Evolutionary conservation across 768 basidiomycete genomes (phyloP).

Genomic region (Polyporus arcularius): DNA sequence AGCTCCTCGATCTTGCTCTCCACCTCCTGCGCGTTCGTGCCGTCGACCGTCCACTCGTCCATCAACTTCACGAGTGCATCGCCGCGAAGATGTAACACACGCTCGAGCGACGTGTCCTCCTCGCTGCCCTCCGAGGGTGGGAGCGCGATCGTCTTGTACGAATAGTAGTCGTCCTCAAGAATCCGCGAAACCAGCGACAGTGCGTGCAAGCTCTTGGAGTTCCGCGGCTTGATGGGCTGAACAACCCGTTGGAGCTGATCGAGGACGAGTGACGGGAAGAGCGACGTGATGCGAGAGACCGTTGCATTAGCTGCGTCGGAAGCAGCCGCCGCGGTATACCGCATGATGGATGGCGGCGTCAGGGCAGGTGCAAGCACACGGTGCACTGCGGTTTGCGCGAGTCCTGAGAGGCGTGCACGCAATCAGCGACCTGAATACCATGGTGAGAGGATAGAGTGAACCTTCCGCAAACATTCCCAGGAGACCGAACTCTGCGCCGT

Average conservation of each 20-base stretch:
- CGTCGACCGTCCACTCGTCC: conserved; percentile 21
- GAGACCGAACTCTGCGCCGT: conserved; percentile 60
- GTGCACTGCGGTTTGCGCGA: conserved; percentile 23
- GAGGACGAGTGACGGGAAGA: conserved; percentile 13
- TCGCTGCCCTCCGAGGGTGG: conserved; percentile 7
- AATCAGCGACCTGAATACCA: not conserved
- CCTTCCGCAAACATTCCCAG: conserved; percentile 64
- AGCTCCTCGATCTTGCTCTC: conserved; percentile 64
- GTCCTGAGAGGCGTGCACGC: conserved; percentile 2
- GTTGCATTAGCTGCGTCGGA: conserved; percentile 4
- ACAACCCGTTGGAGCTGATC: not conserved
- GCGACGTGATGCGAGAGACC: conserved; percentile 4
- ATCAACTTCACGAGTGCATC: conserved; percentile 9
- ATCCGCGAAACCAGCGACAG: conserved; percentile 17
- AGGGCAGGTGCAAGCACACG: conserved; percentile 3
- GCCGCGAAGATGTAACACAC: conserved; percentile 11
- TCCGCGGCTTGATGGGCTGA: not conserved
- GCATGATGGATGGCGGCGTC: conserved; percentile 9
- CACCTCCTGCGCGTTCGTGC: conserved; percentile 31
- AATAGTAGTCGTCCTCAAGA: conserved; percentile 17
- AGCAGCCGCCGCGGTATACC: conserved; percentile 41
- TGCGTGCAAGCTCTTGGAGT: conserved; percentile 9
- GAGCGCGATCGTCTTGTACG: conserved; percentile 12
- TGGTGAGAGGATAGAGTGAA: conserved; percentile 17
- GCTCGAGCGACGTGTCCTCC: conserved; percentile 16